Percentiles rank a stretch among this genome's conserved stretches.
Conservation (phyloP, 2,329 filamentous ascomycete genomes). For the Ceratocystis diversiconidia region DNA sequence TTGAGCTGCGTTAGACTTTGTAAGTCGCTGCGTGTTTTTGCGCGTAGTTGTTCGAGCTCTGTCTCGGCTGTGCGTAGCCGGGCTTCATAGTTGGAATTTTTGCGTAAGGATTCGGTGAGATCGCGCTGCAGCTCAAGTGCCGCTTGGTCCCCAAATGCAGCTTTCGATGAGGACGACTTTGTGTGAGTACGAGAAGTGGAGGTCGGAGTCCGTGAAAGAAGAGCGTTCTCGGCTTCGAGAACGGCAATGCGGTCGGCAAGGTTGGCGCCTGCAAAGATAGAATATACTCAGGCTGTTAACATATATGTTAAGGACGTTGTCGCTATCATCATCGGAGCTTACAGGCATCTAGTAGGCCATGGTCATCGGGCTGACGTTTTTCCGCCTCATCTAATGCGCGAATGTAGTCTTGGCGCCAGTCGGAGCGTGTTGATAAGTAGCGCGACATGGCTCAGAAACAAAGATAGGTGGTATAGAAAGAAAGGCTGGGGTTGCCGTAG, state of each 20-base stretch:
- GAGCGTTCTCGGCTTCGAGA: conserved; percentile 44
- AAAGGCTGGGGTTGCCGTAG: no score
- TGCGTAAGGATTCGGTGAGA: conserved; percentile 61
- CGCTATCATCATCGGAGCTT: conserved; percentile 22
- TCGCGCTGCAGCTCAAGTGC: conserved; percentile 48
- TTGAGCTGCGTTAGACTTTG: conserved; percentile 48
- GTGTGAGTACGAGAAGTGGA: conserved; percentile 17
- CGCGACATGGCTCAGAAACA: conserved; percentile 10
- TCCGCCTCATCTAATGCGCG: conserved; percentile 59
- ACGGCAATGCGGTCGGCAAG: conserved; percentile 53
- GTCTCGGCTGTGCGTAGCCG: conserved; percentile 47
- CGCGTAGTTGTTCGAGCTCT: conserved; percentile 50
- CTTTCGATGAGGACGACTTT: neutral
- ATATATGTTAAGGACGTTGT: no score
- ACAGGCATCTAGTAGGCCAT: conserved; percentile 69
- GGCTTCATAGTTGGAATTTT: conserved; percentile 52
- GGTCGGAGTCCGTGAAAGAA: conserved; percentile 22
- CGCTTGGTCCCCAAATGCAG: conserved; percentile 9
- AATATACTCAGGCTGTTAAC: neutral
- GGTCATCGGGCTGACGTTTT: conserved; percentile 46
- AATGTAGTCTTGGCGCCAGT: conserved; percentile 73
- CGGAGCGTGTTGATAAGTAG: conserved; percentile 21
- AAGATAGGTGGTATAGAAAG: no score
- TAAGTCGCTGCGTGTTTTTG: conserved; percentile 44
- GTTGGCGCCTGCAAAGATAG: conserved; percentile 38